Conservation (phyloP, 805 yeast genomes). For the Saccharomycopsis babjevae region DNA sequence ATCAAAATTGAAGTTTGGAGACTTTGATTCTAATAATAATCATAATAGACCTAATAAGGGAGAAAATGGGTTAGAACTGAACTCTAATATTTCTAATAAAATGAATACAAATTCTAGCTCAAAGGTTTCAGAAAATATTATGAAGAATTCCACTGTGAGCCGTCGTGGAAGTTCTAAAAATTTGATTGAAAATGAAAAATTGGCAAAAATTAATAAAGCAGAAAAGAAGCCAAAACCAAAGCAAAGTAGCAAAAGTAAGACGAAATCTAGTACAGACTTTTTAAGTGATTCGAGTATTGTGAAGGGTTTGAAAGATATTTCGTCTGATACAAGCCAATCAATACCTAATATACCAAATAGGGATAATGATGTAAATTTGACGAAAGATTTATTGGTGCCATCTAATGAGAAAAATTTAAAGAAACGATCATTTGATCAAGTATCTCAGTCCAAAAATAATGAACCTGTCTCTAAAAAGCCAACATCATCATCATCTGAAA, state of each 20-base stretch:
- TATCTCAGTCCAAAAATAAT: not conserved
- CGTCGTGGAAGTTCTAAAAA: not conserved
- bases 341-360: not conserved
- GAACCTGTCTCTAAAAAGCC: not conserved
- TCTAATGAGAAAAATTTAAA: not conserved
- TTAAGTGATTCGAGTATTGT: not conserved
- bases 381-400: not conserved
- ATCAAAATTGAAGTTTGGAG: conserved; percentile 69
- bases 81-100: not conserved
- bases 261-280: not conserved
- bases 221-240: not conserved
- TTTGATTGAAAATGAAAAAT: not conserved
- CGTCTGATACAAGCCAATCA: not conserved
- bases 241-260: not conserved
- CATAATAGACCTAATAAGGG: not conserved
- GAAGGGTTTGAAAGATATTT: not conserved
- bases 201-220: not conserved
- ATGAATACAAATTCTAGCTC: not conserved
- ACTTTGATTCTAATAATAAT: conserved; percentile 24
- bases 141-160: not conserved
- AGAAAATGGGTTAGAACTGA: not conserved
- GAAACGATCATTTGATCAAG: not conserved
- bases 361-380: not conserved
- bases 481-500: not conserved
- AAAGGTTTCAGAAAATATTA: not conserved